phyloP scores from a whole-genome alignment of 352 stramenopile species.

The Paralagenidium karlingii region DNA sequence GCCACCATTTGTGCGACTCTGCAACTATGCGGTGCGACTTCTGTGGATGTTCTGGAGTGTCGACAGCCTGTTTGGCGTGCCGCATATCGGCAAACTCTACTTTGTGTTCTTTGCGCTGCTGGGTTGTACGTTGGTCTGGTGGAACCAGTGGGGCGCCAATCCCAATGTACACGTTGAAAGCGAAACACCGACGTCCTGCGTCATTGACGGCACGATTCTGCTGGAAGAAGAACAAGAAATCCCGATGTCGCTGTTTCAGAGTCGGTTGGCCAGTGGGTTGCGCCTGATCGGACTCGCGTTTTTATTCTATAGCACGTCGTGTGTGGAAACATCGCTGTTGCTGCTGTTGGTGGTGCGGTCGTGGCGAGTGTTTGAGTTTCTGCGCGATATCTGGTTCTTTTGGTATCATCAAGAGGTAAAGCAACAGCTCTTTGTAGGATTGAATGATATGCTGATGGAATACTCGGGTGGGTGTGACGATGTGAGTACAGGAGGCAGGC shows the following conservation, averaged over 20 bases:
- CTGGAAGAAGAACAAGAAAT: constrained; percentile 53
- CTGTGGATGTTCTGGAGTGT: constrained; percentile 43
- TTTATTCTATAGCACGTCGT: constrained; percentile 76
- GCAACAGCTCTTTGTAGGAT: background rate
- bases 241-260: constrained; percentile 47
- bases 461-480: too few species aligned
- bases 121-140: constrained; percentile 66
- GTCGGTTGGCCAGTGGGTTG: constrained; percentile 35
- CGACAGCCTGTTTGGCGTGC: constrained; percentile 58
- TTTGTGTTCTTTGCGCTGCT: constrained; percentile 68
- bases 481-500: constrained; percentile 15
- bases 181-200: constrained; percentile 1
- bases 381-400: constrained; percentile 56
- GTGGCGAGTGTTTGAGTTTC: constrained; percentile 57
- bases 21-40: constrained; percentile 24
- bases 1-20: constrained; percentile 51
- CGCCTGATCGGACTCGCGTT: constrained; percentile 49
- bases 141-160: constrained; percentile 71
- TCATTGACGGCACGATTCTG: constrained; percentile 22
- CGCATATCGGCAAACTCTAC: constrained; percentile 79
- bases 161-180: constrained; percentile 11
- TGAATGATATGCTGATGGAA: background rate
- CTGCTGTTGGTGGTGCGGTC: constrained; percentile 56
- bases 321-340: constrained; percentile 53
- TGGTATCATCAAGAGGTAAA: constrained; percentile 72